Conservation (phyloP, 2,329 filamentous ascomycete genomes). For the Torrubiella hemipterigena region DNA sequence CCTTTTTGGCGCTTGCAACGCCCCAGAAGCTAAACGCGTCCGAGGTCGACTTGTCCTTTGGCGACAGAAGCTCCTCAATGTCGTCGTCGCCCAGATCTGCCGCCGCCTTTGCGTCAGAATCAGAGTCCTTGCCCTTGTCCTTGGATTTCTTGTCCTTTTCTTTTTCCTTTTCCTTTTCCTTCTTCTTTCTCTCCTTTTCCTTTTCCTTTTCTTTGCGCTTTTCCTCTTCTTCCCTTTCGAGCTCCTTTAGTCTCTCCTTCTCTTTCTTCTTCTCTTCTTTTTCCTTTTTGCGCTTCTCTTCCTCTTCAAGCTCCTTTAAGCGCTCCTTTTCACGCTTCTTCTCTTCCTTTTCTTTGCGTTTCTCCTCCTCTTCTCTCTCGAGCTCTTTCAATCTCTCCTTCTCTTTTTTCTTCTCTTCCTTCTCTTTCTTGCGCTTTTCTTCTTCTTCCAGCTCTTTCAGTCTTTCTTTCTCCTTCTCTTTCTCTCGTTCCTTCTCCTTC, state of each 20-base stretch:
- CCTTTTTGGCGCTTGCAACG: conserved; percentile 28
- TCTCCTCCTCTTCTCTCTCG: conserved; percentile 11
- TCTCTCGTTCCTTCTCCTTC: conserved; percentile 10
- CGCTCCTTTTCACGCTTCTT: conserved; percentile 10
- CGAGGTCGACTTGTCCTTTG: conserved; percentile 17
- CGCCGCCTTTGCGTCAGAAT: conserved; percentile 9
- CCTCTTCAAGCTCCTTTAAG: neutral
- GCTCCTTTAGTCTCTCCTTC: conserved; percentile 1
- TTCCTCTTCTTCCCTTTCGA: conserved; percentile 8
- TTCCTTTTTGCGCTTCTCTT: conserved; percentile 11
- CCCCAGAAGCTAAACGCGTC: conserved; percentile 48
- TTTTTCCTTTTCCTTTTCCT: conserved; percentile 10
- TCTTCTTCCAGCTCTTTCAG: conserved; percentile 13
- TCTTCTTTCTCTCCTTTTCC: conserved; percentile 9
- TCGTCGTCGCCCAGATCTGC: conserved; percentile 27
- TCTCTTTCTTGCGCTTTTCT: conserved; percentile 10
- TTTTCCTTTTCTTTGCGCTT: conserved; percentile 9
- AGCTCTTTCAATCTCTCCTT: conserved; percentile 11
- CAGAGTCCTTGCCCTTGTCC: conserved; percentile 9
- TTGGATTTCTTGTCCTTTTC: conserved; percentile 14
- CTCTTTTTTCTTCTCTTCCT: conserved; percentile 10
- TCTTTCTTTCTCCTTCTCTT: conserved; percentile 15
- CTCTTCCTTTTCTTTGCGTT: conserved; percentile 9
- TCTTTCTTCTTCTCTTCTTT: conserved; percentile 10
- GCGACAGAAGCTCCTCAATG: conserved; percentile 28